phyloP scores from a whole-genome alignment of 768 basidiomycete genomes.

The Heimioporus sp. region DNA sequence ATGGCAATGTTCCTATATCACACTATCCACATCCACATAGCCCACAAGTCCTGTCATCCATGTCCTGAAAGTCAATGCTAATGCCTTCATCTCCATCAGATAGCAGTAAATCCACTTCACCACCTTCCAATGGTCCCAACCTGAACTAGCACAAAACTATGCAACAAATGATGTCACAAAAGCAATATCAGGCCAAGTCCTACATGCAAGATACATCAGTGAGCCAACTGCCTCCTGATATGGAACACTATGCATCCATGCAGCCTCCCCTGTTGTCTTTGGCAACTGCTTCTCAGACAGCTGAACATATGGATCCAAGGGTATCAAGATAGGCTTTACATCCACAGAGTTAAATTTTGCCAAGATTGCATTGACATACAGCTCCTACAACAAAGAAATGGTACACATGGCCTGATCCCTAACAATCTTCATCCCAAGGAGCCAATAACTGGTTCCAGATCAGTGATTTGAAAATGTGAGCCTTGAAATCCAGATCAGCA shows the following conservation, averaged over 20 bases:
- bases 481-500: conserved; percentile 2
- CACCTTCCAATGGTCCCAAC: no score
- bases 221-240: background rate
- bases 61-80: no score
- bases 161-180: background rate
- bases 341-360: background rate
- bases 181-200: background rate
- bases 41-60: no score
- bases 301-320: background rate
- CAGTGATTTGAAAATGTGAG: background rate
- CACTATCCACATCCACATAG: no score
- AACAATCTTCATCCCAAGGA: conserved; percentile 2
- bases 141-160: no score
- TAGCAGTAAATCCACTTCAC: no score
- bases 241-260: background rate
- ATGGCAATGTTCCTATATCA: no score
- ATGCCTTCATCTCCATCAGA: no score
- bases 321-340: background rate
- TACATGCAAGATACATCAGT: background rate
- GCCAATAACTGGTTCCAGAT: conserved; percentile 1
- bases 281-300: background rate
- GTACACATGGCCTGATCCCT: background rate
- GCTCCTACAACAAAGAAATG: background rate
- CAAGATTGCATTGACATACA: background rate
- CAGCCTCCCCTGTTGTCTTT: background rate